Evolutionary conservation across 352 stramenopile genomes (phyloP).

Genomic region (Phytopythium boreale): DNA sequence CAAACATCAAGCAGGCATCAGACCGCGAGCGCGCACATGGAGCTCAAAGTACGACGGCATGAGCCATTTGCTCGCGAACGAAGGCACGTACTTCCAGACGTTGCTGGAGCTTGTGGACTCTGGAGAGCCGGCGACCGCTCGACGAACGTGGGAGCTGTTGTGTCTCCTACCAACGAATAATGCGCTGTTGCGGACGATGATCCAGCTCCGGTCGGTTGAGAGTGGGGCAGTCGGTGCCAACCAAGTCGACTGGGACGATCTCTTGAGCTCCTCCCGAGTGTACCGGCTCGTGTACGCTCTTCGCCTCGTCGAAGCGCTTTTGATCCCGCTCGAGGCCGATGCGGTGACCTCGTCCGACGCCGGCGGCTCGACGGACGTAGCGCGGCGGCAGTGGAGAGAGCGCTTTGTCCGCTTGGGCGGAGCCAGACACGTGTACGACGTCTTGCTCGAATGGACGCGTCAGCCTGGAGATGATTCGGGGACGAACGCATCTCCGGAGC

Average conservation of each 20-base stretch:
- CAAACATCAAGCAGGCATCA: constrained; percentile 13
- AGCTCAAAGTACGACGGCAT: constrained; percentile 26
- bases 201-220: constrained; percentile 33
- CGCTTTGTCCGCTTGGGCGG: constrained; percentile 72
- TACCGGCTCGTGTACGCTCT: constrained; percentile 67
- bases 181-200: constrained; percentile 57
- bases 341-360: no score
- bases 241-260: constrained; percentile 34
- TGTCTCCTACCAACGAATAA: constrained; percentile 71
- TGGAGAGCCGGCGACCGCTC: constrained; percentile 36
- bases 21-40: background rate
- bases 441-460: constrained; percentile 24
- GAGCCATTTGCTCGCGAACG: constrained; percentile 60
- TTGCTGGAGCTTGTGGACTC: constrained; percentile 62
- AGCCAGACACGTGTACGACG: constrained; percentile 36
- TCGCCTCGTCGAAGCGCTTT: constrained; percentile 62
- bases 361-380: constrained; percentile 15
- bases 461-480: background rate
- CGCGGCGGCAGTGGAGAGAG: constrained; percentile 71
- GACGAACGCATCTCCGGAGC: constrained; percentile 2
- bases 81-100: constrained; percentile 44
- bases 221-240: constrained; percentile 9
- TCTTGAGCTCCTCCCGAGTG: constrained; percentile 44
- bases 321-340: constrained; percentile 34
- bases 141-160: constrained; percentile 72